A percentile compares a stretch with the other conserved stretches of the same genome.
These are phyloP conservation scores for Serendipita vermifera DNA, from an alignment of 768 basidiomycete species.

Conservation along the genomic window DNA sequence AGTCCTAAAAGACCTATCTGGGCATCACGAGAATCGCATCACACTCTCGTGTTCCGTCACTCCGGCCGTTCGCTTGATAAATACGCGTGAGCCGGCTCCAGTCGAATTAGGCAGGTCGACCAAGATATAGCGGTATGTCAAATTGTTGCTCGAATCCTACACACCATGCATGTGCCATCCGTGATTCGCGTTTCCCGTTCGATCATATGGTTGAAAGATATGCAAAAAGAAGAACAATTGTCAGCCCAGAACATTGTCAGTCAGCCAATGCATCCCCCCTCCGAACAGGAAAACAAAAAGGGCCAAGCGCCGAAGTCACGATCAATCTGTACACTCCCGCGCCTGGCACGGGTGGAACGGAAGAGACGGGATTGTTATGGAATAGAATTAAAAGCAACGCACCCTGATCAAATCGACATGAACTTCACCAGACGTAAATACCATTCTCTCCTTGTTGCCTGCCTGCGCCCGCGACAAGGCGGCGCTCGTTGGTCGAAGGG, in stretches of 20 bases:
- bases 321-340: too few species aligned
- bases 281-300: background rate
- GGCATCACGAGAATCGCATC: slow-evolving; percentile 9
- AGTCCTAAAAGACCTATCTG: background rate
- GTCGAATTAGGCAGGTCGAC: slow-evolving; percentile 65
- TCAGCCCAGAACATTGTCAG: background rate
- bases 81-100: slow-evolving; percentile 1
- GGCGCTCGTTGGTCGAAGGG: slow-evolving; percentile 5
- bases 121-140: slow-evolving; percentile 62
- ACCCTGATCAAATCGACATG: slow-evolving; percentile 70
- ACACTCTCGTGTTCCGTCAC: slow-evolving; percentile 8
- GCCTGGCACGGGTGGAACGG: background rate
- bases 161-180: too few species aligned
- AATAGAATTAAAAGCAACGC: background rate
- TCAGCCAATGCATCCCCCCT: too few species aligned
- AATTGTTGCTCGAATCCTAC: slow-evolving; percentile 65
- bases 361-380: background rate
- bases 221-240: background rate
- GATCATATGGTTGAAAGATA: too few species aligned
- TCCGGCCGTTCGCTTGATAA: slow-evolving; percentile 9
- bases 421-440: slow-evolving; percentile 64
- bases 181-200: too few species aligned
- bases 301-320: background rate
- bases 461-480: background rate
- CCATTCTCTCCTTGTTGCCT: slow-evolving; percentile 26